A percentile compares a stretch with the other conserved stretches of the same genome.
phyloP scores from a whole-genome alignment of 495 filamentous ascomycete genomes.

The Aspergillus bridgeri region DNA sequence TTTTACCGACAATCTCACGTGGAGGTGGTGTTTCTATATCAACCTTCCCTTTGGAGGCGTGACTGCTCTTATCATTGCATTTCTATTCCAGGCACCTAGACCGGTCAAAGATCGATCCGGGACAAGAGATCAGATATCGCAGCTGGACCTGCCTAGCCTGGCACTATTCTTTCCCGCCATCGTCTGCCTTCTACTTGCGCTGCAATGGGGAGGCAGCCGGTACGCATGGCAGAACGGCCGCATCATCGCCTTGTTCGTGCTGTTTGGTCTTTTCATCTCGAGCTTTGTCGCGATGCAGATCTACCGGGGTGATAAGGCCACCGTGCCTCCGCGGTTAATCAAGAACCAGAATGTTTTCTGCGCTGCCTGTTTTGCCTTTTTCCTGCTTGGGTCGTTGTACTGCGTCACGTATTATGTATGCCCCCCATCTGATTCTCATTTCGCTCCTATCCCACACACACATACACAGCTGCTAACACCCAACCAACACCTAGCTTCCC shows the following conservation, averaged over 20 bases:
- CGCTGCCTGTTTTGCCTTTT: constrained; percentile 61
- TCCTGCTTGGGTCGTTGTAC: background rate
- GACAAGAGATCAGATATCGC: constrained; percentile 43
- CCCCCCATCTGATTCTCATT: background rate
- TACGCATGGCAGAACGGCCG: constrained; percentile 64
- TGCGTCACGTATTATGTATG: constrained; percentile 46
- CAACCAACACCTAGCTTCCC: constrained; percentile 62
- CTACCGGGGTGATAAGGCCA: constrained; percentile 67
- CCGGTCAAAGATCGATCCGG: constrained; percentile 35
- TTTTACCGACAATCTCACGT: constrained; percentile 58
- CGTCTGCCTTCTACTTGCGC: constrained; percentile 68
- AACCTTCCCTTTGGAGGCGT: constrained; percentile 66
- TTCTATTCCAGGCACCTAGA: constrained; percentile 57
- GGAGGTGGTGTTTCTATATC: constrained; percentile 66
- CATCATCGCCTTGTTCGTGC: constrained; percentile 67
- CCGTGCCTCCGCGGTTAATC: constrained; percentile 69
- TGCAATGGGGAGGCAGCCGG: constrained; percentile 79
- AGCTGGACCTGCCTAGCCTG: constrained; percentile 67
- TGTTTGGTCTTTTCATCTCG: constrained; percentile 64
- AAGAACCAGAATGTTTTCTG: constrained; percentile 67
- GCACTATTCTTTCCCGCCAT: constrained; percentile 67
- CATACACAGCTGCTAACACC: no score
- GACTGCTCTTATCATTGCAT: constrained; percentile 56
- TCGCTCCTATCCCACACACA: no score
- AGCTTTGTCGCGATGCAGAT: constrained; percentile 64